A percentile compares a stretch with the other conserved stretches of the same genome.
These are phyloP conservation scores for Amylocarpus encephaloides DNA, from an alignment of 2,329 filamentous ascomycete genomes.

Conservation along the genomic window DNA sequence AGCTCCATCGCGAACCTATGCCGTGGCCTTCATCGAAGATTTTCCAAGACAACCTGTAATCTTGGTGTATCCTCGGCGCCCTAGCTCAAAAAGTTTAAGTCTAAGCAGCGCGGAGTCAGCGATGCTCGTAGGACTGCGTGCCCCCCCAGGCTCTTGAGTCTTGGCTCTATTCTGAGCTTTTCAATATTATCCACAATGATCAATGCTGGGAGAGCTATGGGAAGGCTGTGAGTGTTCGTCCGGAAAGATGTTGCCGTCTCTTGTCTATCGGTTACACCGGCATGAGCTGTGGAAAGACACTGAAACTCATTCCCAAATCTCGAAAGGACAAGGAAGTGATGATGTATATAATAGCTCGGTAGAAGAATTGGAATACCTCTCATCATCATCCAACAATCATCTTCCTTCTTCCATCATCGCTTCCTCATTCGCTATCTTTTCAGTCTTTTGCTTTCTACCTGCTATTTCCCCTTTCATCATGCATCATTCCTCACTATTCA, in stretches of 20 bases:
- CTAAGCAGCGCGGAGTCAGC: no score
- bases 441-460: neutral
- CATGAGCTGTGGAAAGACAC: neutral
- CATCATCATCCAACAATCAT: constrained; percentile 2
- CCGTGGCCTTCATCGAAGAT: no score
- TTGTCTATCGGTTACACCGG: neutral
- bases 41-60: no score
- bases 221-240: no score
- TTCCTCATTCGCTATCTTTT: neutral
- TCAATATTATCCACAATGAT: no score
- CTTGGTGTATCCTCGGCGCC: no score
- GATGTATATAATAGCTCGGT: constrained; percentile 1
- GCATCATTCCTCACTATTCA: constrained; percentile 2
- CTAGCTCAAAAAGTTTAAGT: no score
- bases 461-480: neutral
- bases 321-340: neutral
- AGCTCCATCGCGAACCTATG: neutral
- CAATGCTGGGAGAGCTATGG: no score
- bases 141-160: no score
- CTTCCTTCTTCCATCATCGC: neutral
- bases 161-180: no score
- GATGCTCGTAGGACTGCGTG: no score
- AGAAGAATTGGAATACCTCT: neutral
- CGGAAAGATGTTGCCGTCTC: no score
- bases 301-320: neutral